These are phyloP conservation scores for Ilex paraguariensis DNA, from an alignment of 305 asterid genomes.

Conservation along the genomic window DNA sequence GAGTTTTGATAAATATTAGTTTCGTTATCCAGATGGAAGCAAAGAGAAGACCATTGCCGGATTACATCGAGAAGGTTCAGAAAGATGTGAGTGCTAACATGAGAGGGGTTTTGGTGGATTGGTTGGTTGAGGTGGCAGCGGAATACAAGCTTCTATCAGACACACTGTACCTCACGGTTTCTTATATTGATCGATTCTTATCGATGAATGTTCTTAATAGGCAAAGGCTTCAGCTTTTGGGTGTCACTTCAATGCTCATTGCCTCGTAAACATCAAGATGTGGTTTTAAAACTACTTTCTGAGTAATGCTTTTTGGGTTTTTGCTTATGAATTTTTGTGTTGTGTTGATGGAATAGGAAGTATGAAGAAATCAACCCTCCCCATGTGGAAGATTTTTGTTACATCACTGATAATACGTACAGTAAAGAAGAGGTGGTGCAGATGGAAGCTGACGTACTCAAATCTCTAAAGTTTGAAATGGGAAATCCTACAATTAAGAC, in stretches of 20 bases:
- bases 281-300: neutral
- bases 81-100: constrained; percentile 68
- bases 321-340: constrained; percentile 6
- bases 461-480: constrained; percentile 69
- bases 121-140: constrained; percentile 92
- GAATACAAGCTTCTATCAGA: constrained; percentile 80
- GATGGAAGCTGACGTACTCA: constrained; percentile 77
- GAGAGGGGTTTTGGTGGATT: constrained; percentile 84
- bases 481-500: constrained; percentile 65
- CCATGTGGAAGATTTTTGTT: constrained; percentile 56
- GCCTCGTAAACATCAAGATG: constrained; percentile 39
- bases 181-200: constrained; percentile 62
- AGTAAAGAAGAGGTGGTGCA: constrained; percentile 55
- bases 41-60: constrained; percentile 60
- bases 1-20: neutral
- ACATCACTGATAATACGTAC: constrained; percentile 61
- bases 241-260: constrained; percentile 84
- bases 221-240: constrained; percentile 83
- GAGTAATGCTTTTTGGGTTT: neutral
- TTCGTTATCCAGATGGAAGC: constrained; percentile 43
- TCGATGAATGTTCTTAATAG: constrained; percentile 42
- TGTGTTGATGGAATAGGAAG: constrained; percentile 39
- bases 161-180: constrained; percentile 56
- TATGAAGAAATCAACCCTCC: constrained; percentile 76
- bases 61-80: constrained; percentile 66